Evolutionary conservation across 2,329 filamentous ascomycete genomes (phyloP).

Genomic region (Chaetomium sp.): DNA sequence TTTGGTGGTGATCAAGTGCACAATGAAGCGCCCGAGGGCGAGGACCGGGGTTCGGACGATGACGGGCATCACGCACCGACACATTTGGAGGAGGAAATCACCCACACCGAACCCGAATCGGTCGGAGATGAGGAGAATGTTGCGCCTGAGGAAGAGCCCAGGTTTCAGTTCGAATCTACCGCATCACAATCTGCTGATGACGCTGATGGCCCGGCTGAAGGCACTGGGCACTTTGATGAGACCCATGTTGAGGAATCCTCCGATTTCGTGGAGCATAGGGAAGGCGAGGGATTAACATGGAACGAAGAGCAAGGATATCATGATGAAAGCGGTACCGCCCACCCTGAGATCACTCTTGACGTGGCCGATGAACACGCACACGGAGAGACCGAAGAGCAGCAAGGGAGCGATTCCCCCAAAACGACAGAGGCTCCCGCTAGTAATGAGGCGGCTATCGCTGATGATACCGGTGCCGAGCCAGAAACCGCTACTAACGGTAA

Average conservation of each 20-base stretch:
- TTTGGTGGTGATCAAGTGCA: constrained; percentile 6
- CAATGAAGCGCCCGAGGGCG: constrained; percentile 11
- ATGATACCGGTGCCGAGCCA: constrained; percentile 5
- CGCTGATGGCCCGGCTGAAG: background rate
- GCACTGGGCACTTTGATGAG: background rate
- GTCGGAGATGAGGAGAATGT: background rate
- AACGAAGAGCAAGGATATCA: constrained; percentile 4
- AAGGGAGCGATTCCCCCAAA: constrained; percentile 1
- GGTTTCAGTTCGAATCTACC: background rate
- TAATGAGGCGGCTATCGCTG: constrained; percentile 1
- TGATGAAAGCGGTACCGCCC: background rate
- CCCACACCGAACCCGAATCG: background rate
- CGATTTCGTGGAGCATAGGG: background rate
- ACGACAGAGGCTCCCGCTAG: background rate
- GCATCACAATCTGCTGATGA: background rate
- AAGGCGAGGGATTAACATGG: constrained; percentile 4
- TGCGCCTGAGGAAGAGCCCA: background rate
- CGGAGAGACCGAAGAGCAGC: background rate
- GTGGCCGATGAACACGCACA: background rate
- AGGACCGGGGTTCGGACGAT: constrained; percentile 7
- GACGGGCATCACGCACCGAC: background rate
- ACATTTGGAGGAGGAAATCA: constrained; percentile 2
- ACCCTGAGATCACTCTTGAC: background rate
- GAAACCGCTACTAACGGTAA: constrained; percentile 20
- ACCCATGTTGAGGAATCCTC: background rate